Evolutionary conservation across 164 flowering plant species (phyloP).

Genomic region (Cinnamomum micranthum): DNA sequence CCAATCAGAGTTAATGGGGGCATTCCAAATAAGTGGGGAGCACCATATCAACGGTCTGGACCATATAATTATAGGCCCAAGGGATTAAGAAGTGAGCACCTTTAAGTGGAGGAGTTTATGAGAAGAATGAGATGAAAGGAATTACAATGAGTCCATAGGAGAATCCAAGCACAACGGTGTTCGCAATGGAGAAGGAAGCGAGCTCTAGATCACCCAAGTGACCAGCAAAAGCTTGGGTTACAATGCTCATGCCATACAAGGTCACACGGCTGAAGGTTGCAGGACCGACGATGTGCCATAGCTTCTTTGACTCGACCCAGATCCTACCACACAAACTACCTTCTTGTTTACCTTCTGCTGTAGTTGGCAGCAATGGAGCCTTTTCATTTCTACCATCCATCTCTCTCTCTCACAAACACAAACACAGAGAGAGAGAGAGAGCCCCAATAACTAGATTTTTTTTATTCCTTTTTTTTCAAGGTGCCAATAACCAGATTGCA

Average conservation of each 20-base stretch:
- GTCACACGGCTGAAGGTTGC: conserved; percentile 48
- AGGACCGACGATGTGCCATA: conserved; percentile 59
- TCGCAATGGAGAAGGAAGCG: conserved; percentile 53
- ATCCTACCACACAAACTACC: conserved; percentile 13
- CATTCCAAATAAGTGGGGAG: too few relatives aligned
- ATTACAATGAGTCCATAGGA: conserved; percentile 39
- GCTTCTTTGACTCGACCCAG: conserved; percentile 47
- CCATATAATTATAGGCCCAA: too few relatives aligned
- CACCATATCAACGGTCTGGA: too few relatives aligned
- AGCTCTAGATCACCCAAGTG: conserved; percentile 57
- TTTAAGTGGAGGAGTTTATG: not conserved
- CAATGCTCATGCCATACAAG: conserved; percentile 41
- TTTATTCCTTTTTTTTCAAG: too few relatives aligned
- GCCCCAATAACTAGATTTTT: too few relatives aligned
- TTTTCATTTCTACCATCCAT: not conserved
- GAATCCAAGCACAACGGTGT: conserved; percentile 47
- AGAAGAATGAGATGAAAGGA: not conserved
- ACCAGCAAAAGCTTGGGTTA: conserved; percentile 57
- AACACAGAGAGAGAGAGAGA: too few relatives aligned
- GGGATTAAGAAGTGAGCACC: too few relatives aligned
- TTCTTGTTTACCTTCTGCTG: not conserved
- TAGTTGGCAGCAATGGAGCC: conserved; percentile 1
- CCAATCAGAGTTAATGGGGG: too few relatives aligned
- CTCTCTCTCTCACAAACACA: not conserved
- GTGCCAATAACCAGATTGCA: too few relatives aligned